Evolutionary conservation across 371 early-diverging fungal genomes (phyloP).

Genomic region (Circinella minor): DNA sequence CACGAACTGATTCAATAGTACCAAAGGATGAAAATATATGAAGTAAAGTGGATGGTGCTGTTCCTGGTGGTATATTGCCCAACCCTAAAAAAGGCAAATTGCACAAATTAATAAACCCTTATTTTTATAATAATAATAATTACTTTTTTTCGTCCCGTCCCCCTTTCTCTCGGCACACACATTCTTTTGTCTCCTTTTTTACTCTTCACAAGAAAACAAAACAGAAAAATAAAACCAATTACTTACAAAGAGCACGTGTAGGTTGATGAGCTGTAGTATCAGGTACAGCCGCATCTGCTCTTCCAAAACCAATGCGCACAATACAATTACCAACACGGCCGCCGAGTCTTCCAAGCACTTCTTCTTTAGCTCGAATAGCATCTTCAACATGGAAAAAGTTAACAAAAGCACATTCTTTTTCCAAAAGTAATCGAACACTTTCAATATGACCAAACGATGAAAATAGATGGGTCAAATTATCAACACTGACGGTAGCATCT

Average conservation of each 20-base stretch:
- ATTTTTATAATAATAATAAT: not conserved
- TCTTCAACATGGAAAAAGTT: conserved; percentile 89
- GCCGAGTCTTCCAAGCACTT: conserved; percentile 77
- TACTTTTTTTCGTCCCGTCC: not conserved
- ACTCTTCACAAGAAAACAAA: no score
- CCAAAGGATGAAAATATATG: conserved; percentile 85
- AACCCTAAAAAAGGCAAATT: conserved; percentile 67
- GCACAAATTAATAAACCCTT: conserved; percentile 3
- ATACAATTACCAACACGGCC: conserved; percentile 78
- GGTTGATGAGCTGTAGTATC: conserved; percentile 46
- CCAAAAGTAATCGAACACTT: conserved; percentile 88
- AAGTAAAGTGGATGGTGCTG: conserved; percentile 78
- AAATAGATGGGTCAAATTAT: conserved; percentile 83
- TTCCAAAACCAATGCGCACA: conserved; percentile 93
- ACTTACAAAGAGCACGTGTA: conserved; percentile 56
- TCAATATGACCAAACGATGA: conserved; percentile 94
- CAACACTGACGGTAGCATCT: conserved; percentile 77
- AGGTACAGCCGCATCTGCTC: conserved; percentile 70
- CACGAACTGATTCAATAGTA: conserved; percentile 90
- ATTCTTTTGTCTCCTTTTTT: not conserved
- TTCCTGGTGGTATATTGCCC: conserved; percentile 89
- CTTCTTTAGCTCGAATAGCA: conserved; percentile 86
- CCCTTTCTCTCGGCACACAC: not conserved
- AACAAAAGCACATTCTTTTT: conserved; percentile 97
- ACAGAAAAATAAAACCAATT: not conserved